These are phyloP conservation scores for Aureobasidium musti DNA, from an alignment of 2,329 filamentous ascomycete genomes.

Conservation along the genomic window DNA sequence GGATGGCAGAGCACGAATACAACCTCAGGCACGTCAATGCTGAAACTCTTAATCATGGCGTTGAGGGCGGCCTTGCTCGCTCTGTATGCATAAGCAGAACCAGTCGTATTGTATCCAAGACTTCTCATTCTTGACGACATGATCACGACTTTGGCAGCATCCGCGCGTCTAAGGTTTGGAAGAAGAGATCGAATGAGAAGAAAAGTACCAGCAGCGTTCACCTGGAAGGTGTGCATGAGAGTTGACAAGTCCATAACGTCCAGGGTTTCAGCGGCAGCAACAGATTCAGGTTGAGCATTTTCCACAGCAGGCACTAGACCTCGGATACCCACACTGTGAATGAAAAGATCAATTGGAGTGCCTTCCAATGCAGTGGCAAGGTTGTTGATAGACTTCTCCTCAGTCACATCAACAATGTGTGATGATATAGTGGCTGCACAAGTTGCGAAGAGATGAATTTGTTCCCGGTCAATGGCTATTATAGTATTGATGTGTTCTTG, in stretches of 20 bases:
- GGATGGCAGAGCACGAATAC: conserved; percentile 50
- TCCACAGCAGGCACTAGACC: conserved; percentile 45
- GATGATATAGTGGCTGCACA: conserved; percentile 33
- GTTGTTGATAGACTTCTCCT: conserved; percentile 34
- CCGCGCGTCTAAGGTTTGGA: conserved; percentile 39
- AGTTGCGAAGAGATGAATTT: conserved; percentile 25
- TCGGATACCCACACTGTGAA: conserved; percentile 51
- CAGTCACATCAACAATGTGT: conserved; percentile 38
- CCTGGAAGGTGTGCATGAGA: conserved; percentile 44
- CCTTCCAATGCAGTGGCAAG: conserved; percentile 33
- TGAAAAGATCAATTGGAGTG: conserved; percentile 43
- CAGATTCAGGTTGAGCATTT: conserved; percentile 38
- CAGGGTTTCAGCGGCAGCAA: conserved; percentile 47
- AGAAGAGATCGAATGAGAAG: conserved; percentile 44
- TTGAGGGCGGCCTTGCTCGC: conserved; percentile 53
- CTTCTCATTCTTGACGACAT: conserved; percentile 52
- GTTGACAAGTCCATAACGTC: conserved; percentile 46
- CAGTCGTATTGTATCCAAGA: conserved; percentile 44
- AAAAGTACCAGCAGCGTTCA: conserved; percentile 50
- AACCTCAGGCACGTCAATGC: conserved; percentile 48
- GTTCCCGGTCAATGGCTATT: conserved; percentile 40
- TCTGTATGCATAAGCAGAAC: conserved; percentile 51
- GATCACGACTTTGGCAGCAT: conserved; percentile 43
- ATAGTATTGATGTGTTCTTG: conserved; percentile 34
- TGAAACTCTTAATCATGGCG: conserved; percentile 49